phyloP scores from a whole-genome alignment of 2,329 filamentous ascomycete species.

The Monascus ruber region DNA sequence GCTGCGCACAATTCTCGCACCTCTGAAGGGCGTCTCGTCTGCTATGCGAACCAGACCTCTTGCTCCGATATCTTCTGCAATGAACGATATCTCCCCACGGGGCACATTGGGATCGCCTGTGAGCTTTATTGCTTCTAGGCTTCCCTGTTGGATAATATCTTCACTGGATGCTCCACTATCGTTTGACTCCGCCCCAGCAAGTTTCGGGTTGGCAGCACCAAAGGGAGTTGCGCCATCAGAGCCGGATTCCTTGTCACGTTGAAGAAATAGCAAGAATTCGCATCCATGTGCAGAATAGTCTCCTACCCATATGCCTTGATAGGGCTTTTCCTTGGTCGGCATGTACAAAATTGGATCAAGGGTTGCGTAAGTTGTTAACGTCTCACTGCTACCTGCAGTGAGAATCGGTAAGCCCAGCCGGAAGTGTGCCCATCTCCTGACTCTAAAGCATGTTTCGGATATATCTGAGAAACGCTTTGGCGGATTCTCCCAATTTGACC shows the following conservation, averaged over 20 bases:
- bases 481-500: slow-evolving; percentile 34
- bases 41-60: slow-evolving; percentile 53
- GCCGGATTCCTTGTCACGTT: slow-evolving; percentile 42
- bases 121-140: slow-evolving; percentile 74
- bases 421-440: slow-evolving; percentile 68
- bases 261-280: slow-evolving; percentile 75
- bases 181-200: slow-evolving; percentile 1
- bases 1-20: slow-evolving; percentile 61
- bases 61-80: slow-evolving; percentile 63
- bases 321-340: slow-evolving; percentile 68
- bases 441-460: slow-evolving; percentile 59
- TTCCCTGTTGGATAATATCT: slow-evolving; percentile 48
- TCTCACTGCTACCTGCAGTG: slow-evolving; percentile 26
- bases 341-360: slow-evolving; percentile 66
- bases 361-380: slow-evolving; percentile 56
- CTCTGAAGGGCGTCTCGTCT: slow-evolving; percentile 58
- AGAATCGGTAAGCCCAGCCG: slow-evolving; percentile 32
- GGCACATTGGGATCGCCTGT: slow-evolving; percentile 88
- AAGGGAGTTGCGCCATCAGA: slow-evolving; percentile 18
- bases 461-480: slow-evolving; percentile 48
- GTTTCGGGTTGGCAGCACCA: slow-evolving; percentile 28
- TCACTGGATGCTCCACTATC: slow-evolving; percentile 35
- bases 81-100: slow-evolving; percentile 71
- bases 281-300: slow-evolving; percentile 82
- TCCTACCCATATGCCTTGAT: slow-evolving; percentile 82